Conservation (phyloP, 1,139 yeast genomes). For the Zygoascus hellenicus region DNA sequence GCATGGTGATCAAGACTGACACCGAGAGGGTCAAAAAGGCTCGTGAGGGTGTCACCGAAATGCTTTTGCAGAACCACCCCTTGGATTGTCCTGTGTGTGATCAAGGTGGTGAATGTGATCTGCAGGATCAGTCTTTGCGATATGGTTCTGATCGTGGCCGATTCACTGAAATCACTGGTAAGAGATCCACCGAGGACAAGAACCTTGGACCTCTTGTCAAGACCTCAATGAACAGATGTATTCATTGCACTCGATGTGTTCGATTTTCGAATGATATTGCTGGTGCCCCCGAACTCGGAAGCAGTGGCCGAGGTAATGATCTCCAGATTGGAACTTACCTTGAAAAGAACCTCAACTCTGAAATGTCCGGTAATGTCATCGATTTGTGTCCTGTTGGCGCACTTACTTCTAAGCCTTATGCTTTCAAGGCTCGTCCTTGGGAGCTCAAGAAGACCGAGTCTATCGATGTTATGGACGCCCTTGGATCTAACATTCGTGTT, state of each 20-base stretch:
- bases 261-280: conserved; percentile 89
- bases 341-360: conserved; percentile 78
- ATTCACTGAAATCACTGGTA: conserved; percentile 73
- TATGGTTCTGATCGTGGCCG: conserved; percentile 87
- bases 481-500: conserved; percentile 78
- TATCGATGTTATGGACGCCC: conserved; percentile 77
- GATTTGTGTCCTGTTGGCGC: conserved; percentile 95
- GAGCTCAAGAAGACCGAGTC: conserved; percentile 87
- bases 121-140: conserved; percentile 81
- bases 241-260: conserved; percentile 89
- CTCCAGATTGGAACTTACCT: conserved; percentile 89
- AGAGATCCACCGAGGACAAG: conserved; percentile 87
- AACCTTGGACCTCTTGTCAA: conserved; percentile 86
- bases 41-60: conserved; percentile 87
- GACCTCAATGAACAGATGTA: conserved; percentile 90
- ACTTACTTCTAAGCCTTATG: conserved; percentile 82
- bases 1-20: conserved; percentile 82
- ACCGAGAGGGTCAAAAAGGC: conserved; percentile 77
- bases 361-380: conserved; percentile 80
- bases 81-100: conserved; percentile 91
- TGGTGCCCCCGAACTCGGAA: conserved; percentile 88
- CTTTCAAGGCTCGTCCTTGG: conserved; percentile 92
- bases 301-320: conserved; percentile 87
- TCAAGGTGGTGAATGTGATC: conserved; percentile 93
- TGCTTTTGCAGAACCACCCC: conserved; percentile 84